These are phyloP conservation scores for Claviceps sp. DNA, from an alignment of 2,329 filamentous ascomycete genomes.

Conservation along the genomic window DNA sequence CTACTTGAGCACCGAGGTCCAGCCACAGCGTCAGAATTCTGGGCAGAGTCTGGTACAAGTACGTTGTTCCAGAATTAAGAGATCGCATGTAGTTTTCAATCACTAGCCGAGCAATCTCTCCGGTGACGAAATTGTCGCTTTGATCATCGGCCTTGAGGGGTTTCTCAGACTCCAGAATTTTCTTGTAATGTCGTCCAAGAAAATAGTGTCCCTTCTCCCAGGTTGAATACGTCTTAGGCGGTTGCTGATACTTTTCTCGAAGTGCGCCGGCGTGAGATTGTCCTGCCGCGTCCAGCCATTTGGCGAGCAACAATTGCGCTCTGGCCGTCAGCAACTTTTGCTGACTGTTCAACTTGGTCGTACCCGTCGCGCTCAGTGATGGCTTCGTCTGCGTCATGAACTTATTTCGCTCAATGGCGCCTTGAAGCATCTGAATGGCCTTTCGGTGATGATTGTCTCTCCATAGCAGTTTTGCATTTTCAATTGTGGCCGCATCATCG, in stretches of 20 bases:
- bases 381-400: slow-evolving; percentile 42
- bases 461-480: slow-evolving; percentile 88
- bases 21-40: slow-evolving; percentile 89
- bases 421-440: slow-evolving; percentile 81
- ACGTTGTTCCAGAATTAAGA: slow-evolving; percentile 80
- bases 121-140: slow-evolving; percentile 60
- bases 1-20: slow-evolving; percentile 68
- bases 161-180: slow-evolving; percentile 82
- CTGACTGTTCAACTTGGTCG: slow-evolving; percentile 28
- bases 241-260: slow-evolving; percentile 69
- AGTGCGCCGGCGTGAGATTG: slow-evolving; percentile 77
- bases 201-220: slow-evolving; percentile 99
- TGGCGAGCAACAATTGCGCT: slow-evolving; percentile 79
- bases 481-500: slow-evolving; percentile 79
- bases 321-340: slow-evolving; percentile 54
- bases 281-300: slow-evolving; percentile 92
- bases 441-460: slow-evolving; percentile 87
- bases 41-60: slow-evolving; percentile 87
- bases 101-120: slow-evolving; percentile 75
- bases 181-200: slow-evolving; percentile 93
- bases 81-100: slow-evolving; percentile 90
- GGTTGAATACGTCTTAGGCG: slow-evolving; percentile 51
- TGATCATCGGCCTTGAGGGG: slow-evolving; percentile 63
- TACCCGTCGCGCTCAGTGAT: slow-evolving; percentile 18
- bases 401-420: slow-evolving; percentile 70